Base-by-base conservation (phyloP, 129 eudicot species). In the Tagetes patula region DNA sequence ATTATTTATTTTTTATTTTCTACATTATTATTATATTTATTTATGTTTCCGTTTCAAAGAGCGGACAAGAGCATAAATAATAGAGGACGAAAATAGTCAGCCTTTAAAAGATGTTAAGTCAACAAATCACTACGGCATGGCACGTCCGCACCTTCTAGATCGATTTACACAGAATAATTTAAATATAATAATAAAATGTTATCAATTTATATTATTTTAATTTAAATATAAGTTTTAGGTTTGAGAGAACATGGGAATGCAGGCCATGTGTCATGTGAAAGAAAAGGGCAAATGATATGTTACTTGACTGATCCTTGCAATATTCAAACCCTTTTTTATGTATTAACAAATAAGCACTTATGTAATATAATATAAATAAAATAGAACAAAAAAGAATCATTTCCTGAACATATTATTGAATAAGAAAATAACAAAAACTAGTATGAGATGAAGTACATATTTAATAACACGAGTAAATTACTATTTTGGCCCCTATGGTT, bases 221-320 rank as follows among this genome's bases (percentile, higher is more conserved):
- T 43, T 43, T 45, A 73, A 13, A 72, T 13, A 59, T 27, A 48
- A 8, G 3, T 4, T 6, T 65, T 66, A 9, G 42, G 54, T 66
- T 34, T 41, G 79, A 33, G 12, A 54, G 73, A 66, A 66, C 80
- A 67, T 75, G 80, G 40, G 72, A 61, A 14, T 56, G 14, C 30
- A 1, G 66, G 56, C 67, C 74, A 67, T 67, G 80, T 63, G 71
- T 30, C 78, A 47, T 62, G 32, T 30, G 52, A 36, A 20, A 13
- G 1, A 2, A 60, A 58, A 62, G 31, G 60, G 70, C 10, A 76
- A 45, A 8, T 76, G 80, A 76, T 76, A 76, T 60, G 80, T 11
- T 10, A 46, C 13, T 36, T 56, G 69, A 56, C 80, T 36, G 68
- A 76, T 76, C 69, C 50, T 56, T 65, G 36, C 59, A 45, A 13